Conservation (phyloP, 352 stramenopile species). For the Peronosclerospora sorghi region DNA sequence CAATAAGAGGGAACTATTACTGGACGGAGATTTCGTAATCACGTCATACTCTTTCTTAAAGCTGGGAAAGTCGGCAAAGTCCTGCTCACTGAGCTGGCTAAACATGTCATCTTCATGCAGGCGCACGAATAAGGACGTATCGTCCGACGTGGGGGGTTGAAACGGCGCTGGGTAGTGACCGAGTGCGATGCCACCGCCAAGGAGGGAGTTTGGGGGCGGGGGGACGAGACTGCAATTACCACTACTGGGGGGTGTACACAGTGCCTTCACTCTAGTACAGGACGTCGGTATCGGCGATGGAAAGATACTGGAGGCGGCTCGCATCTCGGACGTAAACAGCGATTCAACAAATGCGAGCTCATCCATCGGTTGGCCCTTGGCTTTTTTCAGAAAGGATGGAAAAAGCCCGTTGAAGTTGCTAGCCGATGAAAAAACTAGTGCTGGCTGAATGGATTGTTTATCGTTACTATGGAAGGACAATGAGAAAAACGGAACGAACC, state of each 20-base stretch:
- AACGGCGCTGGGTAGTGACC: conserved; percentile 9
- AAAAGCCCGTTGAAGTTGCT: conserved; percentile 19
- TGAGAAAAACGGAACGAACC: conserved; percentile 6
- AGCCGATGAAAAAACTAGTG: conserved; percentile 2
- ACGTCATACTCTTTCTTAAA: conserved; percentile 11
- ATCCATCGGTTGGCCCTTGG: conserved; percentile 25
- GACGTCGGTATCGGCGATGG: conserved; percentile 4
- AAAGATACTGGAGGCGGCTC: conserved; percentile 12
- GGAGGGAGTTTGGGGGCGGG: conserved; percentile 20
- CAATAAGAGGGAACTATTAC: conserved; percentile 17
- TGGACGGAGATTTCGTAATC: conserved; percentile 3
- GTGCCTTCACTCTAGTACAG: conserved; percentile 15
- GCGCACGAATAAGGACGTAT: conserved; percentile 18
- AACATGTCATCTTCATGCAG: conserved; percentile 39
- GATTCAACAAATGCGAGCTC: conserved; percentile 63
- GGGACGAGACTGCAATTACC: conserved; percentile 10
- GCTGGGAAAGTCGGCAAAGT: conserved; percentile 24
- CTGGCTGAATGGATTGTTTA: not conserved
- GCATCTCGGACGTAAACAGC: conserved; percentile 43
- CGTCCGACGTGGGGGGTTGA: conserved; percentile 8
- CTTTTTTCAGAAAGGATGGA: not conserved
- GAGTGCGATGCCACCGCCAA: conserved; percentile 20
- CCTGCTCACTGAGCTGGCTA: conserved; percentile 30
- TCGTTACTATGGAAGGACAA: conserved; percentile 1
- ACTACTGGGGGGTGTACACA: conserved; percentile 4